Percentiles rank a stretch among this genome's conserved stretches.
phyloP scores from a whole-genome alignment of 2,329 filamentous ascomycete genomes.

The Hypoxylon sp. region DNA sequence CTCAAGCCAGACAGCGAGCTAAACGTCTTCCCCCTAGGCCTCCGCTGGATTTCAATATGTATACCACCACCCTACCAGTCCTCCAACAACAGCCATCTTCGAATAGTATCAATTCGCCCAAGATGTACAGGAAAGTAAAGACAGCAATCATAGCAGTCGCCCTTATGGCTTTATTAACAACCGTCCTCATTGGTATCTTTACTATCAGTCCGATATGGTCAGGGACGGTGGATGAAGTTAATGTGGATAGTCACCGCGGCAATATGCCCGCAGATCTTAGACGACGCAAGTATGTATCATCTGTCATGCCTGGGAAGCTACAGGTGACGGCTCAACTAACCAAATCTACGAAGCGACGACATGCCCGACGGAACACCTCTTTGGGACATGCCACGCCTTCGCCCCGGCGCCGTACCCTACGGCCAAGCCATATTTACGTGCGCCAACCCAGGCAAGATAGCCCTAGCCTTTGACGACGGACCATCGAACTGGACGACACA shows the following conservation, averaged over 20 bases:
- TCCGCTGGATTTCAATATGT: neutral
- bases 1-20: neutral
- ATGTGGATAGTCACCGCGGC: neutral
- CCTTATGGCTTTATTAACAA: neutral
- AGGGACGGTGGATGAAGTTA: neutral
- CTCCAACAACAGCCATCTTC: neutral
- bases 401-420: constrained; percentile 31
- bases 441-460: constrained; percentile 41
- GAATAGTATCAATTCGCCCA: neutral
- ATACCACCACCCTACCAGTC: neutral
- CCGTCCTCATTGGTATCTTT: neutral
- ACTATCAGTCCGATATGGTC: neutral
- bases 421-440: constrained; percentile 35
- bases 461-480: constrained; percentile 50
- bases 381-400: constrained; percentile 28
- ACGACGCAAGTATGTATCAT: neutral
- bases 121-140: neutral
- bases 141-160: neutral
- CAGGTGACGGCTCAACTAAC: neutral
- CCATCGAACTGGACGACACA: constrained; percentile 47
- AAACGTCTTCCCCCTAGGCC: neutral
- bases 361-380: constrained; percentile 18
- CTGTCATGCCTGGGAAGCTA: neutral
- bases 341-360: neutral
- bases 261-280: neutral